Evolutionary conservation across 1,284 basidiomycete species (phyloP).

Genomic region (Phlebopus sp.): DNA sequence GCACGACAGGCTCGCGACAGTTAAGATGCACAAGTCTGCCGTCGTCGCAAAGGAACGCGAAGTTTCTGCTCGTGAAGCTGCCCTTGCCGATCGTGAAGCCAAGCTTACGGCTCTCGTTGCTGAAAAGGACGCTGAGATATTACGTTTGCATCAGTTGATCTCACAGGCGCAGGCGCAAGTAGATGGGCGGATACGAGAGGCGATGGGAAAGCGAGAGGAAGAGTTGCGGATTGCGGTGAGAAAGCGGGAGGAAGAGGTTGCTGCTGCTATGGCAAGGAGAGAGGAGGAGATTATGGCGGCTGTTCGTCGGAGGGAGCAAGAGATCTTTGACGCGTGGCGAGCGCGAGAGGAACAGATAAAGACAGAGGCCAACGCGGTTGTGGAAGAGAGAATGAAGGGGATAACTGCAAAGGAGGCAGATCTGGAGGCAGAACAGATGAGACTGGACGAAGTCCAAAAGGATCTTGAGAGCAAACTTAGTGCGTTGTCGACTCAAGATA

Average conservation of each 20-base stretch:
- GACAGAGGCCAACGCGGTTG: slow-evolving; percentile 44
- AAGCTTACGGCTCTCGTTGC: slow-evolving; percentile 44
- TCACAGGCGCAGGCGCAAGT: slow-evolving; percentile 39
- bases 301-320: slow-evolving; percentile 64
- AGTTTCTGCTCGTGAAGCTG: slow-evolving; percentile 55
- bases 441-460: slow-evolving; percentile 42
- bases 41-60: slow-evolving; percentile 61
- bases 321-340: slow-evolving; percentile 65
- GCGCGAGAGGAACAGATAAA: slow-evolving; percentile 55
- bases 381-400: slow-evolving; percentile 55
- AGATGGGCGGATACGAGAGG: slow-evolving; percentile 56
- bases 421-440: slow-evolving; percentile 48
- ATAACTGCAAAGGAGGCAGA: slow-evolving; percentile 50
- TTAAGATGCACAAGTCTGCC: slow-evolving; percentile 59
- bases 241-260: slow-evolving; percentile 69
- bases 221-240: slow-evolving; percentile 62
- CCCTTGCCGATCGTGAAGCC: slow-evolving; percentile 53
- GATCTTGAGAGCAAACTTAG: slow-evolving; percentile 48
- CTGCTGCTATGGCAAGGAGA: slow-evolving; percentile 55
- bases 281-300: slow-evolving; percentile 73
- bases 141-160: slow-evolving; percentile 44
- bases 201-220: slow-evolving; percentile 61
- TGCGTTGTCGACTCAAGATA: slow-evolving; percentile 39
- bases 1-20: slow-evolving; percentile 49
- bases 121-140: slow-evolving; percentile 60